Evolutionary conservation across 768 basidiomycete genomes (phyloP).

Genomic region (Amanita polypyramis): DNA sequence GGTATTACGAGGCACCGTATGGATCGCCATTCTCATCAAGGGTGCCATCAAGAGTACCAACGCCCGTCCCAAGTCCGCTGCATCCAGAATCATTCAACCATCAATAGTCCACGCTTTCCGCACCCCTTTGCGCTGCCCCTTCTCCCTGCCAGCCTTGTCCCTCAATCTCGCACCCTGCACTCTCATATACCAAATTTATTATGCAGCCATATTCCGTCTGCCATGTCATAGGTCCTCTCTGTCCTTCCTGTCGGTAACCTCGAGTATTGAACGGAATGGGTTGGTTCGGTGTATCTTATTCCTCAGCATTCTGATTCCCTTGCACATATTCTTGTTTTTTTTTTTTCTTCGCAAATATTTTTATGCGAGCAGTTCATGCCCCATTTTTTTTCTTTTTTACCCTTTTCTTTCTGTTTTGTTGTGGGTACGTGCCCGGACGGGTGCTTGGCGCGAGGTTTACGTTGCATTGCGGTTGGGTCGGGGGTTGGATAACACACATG

Average conservation of each 20-base stretch:
- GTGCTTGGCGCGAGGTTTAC: not conserved
- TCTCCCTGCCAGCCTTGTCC: not conserved
- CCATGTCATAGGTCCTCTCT: not conserved
- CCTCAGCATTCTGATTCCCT: not conserved
- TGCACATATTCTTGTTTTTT: not conserved
- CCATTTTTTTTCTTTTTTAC: not conserved
- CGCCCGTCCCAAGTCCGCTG: constrained; percentile 3
- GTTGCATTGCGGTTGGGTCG: not conserved
- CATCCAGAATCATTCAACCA: not conserved
- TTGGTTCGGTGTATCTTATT: not conserved
- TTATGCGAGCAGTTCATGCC: not conserved
- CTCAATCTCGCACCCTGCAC: not conserved
- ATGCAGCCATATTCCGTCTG: not conserved
- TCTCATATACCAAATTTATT: not conserved
- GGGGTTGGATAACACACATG: not conserved
- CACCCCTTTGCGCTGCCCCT: not conserved
- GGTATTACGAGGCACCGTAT: constrained; percentile 29
- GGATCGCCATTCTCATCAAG: constrained; percentile 30
- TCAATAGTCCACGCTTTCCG: constrained; percentile 1
- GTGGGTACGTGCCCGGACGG: not conserved
- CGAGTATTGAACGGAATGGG: not conserved
- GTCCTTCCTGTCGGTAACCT: not conserved
- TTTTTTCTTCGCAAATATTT: not conserved
- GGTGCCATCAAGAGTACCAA: constrained; percentile 16
- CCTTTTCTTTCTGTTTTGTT: not conserved